Conservation (phyloP, 345 rosid species). For the Reutealis trisperma region DNA sequence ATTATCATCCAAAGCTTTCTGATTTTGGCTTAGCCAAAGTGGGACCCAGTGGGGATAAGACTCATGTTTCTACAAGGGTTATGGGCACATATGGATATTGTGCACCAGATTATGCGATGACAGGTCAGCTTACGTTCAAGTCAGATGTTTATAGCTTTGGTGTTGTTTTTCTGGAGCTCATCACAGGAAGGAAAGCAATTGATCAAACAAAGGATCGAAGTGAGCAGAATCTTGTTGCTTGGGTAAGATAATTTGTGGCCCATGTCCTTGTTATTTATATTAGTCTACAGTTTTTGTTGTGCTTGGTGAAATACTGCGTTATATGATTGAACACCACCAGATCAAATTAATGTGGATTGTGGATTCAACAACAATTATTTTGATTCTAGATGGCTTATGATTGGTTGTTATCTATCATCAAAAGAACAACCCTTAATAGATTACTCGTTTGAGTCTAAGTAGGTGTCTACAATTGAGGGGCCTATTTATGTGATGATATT, state of each 20-base stretch:
- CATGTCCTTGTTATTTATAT: background rate
- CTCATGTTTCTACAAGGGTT: slow-evolving; percentile 55
- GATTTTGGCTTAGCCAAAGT: slow-evolving; percentile 52
- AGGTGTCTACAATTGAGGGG: background rate
- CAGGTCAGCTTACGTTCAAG: slow-evolving; percentile 49
- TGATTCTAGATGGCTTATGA: background rate
- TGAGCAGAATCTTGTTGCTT: slow-evolving; percentile 46
- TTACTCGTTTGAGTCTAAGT: background rate
- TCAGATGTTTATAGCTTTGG: slow-evolving; percentile 52
- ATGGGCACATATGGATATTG: slow-evolving; percentile 61
- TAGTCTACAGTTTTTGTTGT: background rate
- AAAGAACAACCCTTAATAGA: background rate
- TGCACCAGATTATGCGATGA: slow-evolving; percentile 54
- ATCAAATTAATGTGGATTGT: background rate
- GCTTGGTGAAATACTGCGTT: background rate
- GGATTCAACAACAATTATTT: background rate
- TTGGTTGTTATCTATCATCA: background rate
- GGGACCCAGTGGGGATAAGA: slow-evolving; percentile 50
- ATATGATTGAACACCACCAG: background rate
- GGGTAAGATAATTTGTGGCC: slow-evolving; percentile 33
- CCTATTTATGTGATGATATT: background rate
- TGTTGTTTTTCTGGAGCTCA: slow-evolving; percentile 49
- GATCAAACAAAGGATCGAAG: slow-evolving; percentile 35
- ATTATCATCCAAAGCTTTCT: slow-evolving; percentile 42
- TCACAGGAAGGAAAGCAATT: slow-evolving; percentile 51